phyloP scores from a whole-genome alignment of 106 monocot species.

The Phalaenopsis aphrodite region DNA sequence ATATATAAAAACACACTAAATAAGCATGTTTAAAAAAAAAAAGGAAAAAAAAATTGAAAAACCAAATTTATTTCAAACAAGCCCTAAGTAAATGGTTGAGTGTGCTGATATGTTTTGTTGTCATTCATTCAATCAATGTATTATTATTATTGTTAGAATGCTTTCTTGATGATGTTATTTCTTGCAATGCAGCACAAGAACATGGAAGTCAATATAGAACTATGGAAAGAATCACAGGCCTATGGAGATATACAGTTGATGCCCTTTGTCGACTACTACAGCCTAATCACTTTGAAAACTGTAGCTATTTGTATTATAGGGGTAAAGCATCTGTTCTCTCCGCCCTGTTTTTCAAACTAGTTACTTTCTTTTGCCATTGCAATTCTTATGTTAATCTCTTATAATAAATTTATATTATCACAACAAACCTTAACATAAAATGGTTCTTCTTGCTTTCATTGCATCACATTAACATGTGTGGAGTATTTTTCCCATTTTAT shows the following conservation, averaged over 20 bases:
- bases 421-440: not conserved
- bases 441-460: not conserved
- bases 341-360: not conserved
- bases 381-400: not conserved
- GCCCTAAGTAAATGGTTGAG: not conserved
- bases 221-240: slow-evolving; percentile 74
- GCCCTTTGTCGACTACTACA: slow-evolving; percentile 97
- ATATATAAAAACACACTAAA: too few relatives aligned
- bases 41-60: too few relatives aligned
- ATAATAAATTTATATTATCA: not conserved
- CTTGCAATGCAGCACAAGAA: slow-evolving; percentile 55
- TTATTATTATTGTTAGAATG: not conserved
- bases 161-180: not conserved
- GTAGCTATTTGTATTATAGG: slow-evolving; percentile 72
- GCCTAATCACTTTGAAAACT: slow-evolving; percentile 84
- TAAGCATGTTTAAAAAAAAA: too few relatives aligned
- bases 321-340: slow-evolving; percentile 30
- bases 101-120: not conserved
- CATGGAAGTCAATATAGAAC: slow-evolving; percentile 66
- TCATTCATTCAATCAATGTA: not conserved
- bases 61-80: too few relatives aligned
- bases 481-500: not conserved
- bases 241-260: slow-evolving; percentile 93
- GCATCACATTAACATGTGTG: not conserved
- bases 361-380: not conserved